Conservation (phyloP, 2,329 filamentous ascomycete genomes). For the Neofusicoccum laricinum region DNA sequence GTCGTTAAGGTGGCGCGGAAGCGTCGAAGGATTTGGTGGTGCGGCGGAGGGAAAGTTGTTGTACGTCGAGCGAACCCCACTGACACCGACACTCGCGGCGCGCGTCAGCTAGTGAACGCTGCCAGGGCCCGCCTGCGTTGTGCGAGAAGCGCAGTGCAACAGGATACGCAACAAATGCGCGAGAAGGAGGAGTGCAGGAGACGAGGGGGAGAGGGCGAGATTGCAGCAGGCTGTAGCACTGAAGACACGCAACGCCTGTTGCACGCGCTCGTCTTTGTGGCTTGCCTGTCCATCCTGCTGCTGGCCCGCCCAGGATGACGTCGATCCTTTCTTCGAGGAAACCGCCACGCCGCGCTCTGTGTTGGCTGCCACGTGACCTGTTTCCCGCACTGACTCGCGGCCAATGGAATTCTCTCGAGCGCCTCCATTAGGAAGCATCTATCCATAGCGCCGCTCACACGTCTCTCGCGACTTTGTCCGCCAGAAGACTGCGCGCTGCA, state of each 20-base stretch:
- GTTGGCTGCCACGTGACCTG: neutral
- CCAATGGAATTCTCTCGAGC: slow-evolving; percentile 8
- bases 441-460: neutral
- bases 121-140: neutral
- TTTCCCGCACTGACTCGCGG: neutral
- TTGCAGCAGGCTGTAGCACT: neutral
- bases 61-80: neutral
- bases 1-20: slow-evolving; percentile 14
- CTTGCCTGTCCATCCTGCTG: slow-evolving; percentile 2
- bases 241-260: slow-evolving; percentile 1
- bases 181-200: neutral
- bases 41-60: slow-evolving; percentile 9
- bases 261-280: slow-evolving; percentile 12
- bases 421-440: neutral
- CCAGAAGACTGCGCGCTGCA: neutral
- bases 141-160: too few species aligned
- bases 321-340: slow-evolving; percentile 3
- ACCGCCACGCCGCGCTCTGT: neutral
- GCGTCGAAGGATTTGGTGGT: slow-evolving; percentile 8
- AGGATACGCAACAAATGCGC: neutral
- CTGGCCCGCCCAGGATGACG: neutral
- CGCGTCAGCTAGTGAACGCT: slow-evolving; percentile 1
- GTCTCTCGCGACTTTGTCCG: neutral
- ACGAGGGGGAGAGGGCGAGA: neutral
- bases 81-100: slow-evolving; percentile 9